Evolutionary conservation across 1,284 basidiomycete genomes (phyloP), one percentile per base, ranked within the genome.

Genomic region (Rugosomyces carneus): DNA sequence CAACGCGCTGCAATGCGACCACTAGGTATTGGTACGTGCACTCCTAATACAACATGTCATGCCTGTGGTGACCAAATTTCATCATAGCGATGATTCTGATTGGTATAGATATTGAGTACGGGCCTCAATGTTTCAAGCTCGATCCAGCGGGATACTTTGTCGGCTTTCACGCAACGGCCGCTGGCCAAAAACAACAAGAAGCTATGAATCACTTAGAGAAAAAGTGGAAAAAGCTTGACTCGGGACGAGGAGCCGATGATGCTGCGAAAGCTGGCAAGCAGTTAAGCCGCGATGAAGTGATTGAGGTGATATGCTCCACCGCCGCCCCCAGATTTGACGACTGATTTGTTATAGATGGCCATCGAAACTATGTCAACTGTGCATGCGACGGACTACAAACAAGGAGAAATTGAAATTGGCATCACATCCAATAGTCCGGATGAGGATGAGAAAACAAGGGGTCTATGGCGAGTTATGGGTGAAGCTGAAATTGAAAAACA

Each of bases 101-200:
- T 57, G 96, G 96, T 1, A 78, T 87, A 47, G 96, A 99, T 66
- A 75, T 84, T 18, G 93, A 97, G 63, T 76, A 77, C 41, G 91
- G 91, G 13, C 94, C 96, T 10, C 95, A 97, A 68, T 81, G 89
- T 58, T 99, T 97, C 79, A 97, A 97, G 69, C 84, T 99, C 49
- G 96, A 99, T 64, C 96, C 96, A 5, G 96, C 96, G 1, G 96
- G 96, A 2, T 98, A 96, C 72, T 99, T 93, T 64, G 91, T 97
- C 37, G 96, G 96, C 1, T 99, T 95, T 75, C 93, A 97, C 57
- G 96, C 95, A 16, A 96, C 95, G 1, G 84, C 94, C 0, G 85
- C 93, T 0, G 96, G 96, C 0, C 91, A 95, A 66, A 99, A 99
- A 62, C 95, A 99, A 62, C 94, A 96, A 58, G 96, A 99, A 63